Evolutionary conservation across 148 eudicot genomes (phyloP), one percentile per base, ranked within the genome.

Genomic region (Camellia granthamiana): DNA sequence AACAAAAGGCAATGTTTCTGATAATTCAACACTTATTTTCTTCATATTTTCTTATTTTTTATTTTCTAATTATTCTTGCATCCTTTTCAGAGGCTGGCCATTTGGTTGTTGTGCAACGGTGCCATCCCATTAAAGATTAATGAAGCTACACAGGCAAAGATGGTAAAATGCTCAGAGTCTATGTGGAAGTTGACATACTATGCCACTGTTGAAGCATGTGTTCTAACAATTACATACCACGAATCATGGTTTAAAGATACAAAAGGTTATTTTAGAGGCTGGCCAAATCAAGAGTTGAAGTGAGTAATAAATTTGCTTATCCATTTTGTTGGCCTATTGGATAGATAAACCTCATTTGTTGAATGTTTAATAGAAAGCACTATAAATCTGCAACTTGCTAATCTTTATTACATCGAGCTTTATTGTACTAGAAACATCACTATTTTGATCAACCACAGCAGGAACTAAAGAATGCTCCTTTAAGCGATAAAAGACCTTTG

Each of bases 141-240:
- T 9, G 87, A 90, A 69, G 82, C 82, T 55, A 89, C 88, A 63
- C 85, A 43, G 38, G 88, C 81, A 56, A 96, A 96, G 81, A 83
- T 96, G 66, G 80, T 64, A 38, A 96, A 96, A 81, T 89, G 94
- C 83, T 88, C 95, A 2, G 99, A 96, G 88, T 96, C 98, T 42
- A 84, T 96, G 87, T 96, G 99, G 99, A 96, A 96, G 85, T 84
- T 96, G 52, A 85, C 88, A 23, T 96, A 96, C 87, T 96, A 96
- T 83, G 95, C 91, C 64, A 83, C 89, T 72, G 87, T 87, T 59
- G 99, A 93, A 83, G 78, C 77, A 42, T 92, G 88, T 75, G 68
- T 92, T 78, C 82, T 96, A 78, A 77, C 76, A 75, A 80, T 87
- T 82, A 66, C 83, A 60, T 88, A 85, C 85, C 81, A 82, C 3